Evolutionary conservation across 495 filamentous ascomycete species (phyloP), one percentile per base, ranked within the genome.

Genomic region (Aspergillus haitiensis): DNA sequence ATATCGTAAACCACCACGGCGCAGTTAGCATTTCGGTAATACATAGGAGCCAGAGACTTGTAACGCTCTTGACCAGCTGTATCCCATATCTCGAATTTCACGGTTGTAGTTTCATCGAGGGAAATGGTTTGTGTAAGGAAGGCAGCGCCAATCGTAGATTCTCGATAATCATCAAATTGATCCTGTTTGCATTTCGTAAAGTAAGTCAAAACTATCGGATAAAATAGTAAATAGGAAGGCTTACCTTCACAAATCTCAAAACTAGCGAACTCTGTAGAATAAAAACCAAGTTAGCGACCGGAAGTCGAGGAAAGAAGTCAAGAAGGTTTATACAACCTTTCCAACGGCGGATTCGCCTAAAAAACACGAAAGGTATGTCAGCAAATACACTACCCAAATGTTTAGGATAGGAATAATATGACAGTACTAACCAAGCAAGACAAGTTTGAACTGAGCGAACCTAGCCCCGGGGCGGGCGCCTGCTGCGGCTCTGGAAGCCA

Each of bases 21-120:
- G 75, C 94, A 97, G 84, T 98, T 97, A 45, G 94, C 94, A 74
- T 98, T 98, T 64, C 94, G 82, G 75, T 98, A 98, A 80, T 98
- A 98, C 94, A 98, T 98, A 55, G 94, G 94, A 51, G 94, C 95
- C 62, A 98, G 78, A 6, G 93, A 97, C 83, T 97, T 98, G 80
- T 97, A 98, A 66, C 94, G 84, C 71, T 98, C 94, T 79, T 98
- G 94, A 56, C 94, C 94, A 48, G 94, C 94, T 16, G 94, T 98
- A 77, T 98, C 94, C 94, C 94, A 98, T 70, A 98, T 98, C 79
- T 98, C 94, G 70, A 98, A 98, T 79, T 98, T 98, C 73, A 98
- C 93, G 44, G 94, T 98, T 61, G 94, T 97, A 72, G 84, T 91
- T 70, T 98, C 94, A 76, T 97, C 94, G 70, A 98, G 86, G 59